These are phyloP conservation scores for Dactylellina haptotyla DNA, from an alignment of 2,329 filamentous ascomycete genomes.

Conservation along the genomic window DNA sequence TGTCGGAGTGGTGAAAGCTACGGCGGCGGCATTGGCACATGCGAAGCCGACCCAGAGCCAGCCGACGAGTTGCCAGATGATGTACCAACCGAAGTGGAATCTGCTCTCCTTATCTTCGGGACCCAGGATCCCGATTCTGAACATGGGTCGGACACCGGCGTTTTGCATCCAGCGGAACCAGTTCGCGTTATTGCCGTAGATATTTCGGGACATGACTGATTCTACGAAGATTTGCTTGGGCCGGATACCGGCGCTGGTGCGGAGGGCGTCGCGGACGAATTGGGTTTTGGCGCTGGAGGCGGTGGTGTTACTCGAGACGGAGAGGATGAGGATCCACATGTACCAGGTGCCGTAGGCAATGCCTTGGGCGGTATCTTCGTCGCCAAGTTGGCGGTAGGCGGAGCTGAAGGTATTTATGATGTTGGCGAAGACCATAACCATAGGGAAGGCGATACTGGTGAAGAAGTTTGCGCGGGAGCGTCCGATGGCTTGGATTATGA, in stretches of 20 bases:
- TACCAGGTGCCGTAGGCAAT: slow-evolving; percentile 55
- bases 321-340: slow-evolving; percentile 55
- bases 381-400: slow-evolving; percentile 54
- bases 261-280: slow-evolving; percentile 53
- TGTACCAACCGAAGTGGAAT: slow-evolving; percentile 33
- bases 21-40: slow-evolving; percentile 54
- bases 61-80: slow-evolving; percentile 48
- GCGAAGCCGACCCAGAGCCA: slow-evolving; percentile 55
- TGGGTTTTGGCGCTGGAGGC: slow-evolving; percentile 53
- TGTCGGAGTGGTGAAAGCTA: slow-evolving; percentile 56
- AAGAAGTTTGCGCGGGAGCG: slow-evolving; percentile 56
- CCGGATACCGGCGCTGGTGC: slow-evolving; percentile 30
- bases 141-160: not conserved
- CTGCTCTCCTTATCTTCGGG: not conserved
- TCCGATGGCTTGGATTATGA: slow-evolving; percentile 51
- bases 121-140: slow-evolving; percentile 11
- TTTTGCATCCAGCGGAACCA: slow-evolving; percentile 25
- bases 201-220: slow-evolving; percentile 25
- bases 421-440: slow-evolving; percentile 55
- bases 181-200: slow-evolving; percentile 23
- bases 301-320: slow-evolving; percentile 54
- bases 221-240: slow-evolving; percentile 12
- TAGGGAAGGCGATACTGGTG: slow-evolving; percentile 54
- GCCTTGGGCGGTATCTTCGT: slow-evolving; percentile 55
- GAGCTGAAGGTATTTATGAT: slow-evolving; percentile 54